These are phyloP conservation scores for Coniochaeta hoffmannii DNA, from an alignment of 2,329 filamentous ascomycete species.

Conservation along the genomic window DNA sequence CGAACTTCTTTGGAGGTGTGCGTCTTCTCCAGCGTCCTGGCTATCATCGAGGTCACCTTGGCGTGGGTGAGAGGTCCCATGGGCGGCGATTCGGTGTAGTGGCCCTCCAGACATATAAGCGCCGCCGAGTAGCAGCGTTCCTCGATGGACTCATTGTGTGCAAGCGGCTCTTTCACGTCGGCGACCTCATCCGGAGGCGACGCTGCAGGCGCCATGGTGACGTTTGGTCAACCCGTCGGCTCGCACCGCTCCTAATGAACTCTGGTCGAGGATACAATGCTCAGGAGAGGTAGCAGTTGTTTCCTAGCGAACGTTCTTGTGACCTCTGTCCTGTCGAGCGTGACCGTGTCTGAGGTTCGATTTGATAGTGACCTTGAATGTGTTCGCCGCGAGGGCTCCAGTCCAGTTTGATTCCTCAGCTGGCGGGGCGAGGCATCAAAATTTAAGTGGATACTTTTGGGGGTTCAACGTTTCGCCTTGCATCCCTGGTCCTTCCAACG, in stretches of 20 bases:
- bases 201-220: not conserved
- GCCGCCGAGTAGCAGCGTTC: conserved; percentile 55
- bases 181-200: not conserved
- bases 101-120: conserved; percentile 54
- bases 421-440: not conserved
- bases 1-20: conserved; percentile 53
- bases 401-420: not conserved
- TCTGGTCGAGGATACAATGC: too few relatives aligned
- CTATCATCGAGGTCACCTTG: conserved; percentile 49
- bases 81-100: conserved; percentile 48
- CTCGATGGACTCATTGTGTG: conserved; percentile 40
- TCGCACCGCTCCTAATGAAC: too few relatives aligned
- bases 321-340: too few relatives aligned
- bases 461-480: not conserved
- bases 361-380: too few relatives aligned
- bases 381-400: too few relatives aligned
- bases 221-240: not conserved
- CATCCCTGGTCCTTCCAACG: too few relatives aligned
- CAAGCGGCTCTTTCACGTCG: not conserved
- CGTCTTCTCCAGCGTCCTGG: conserved; percentile 56
- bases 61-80: conserved; percentile 50
- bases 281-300: too few relatives aligned
- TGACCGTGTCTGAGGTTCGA: too few relatives aligned
- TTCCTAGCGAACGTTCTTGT: too few relatives aligned
- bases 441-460: not conserved